phyloP scores from a whole-genome alignment of 1,284 basidiomycete genomes.

The Irpex rosettiformis region DNA sequence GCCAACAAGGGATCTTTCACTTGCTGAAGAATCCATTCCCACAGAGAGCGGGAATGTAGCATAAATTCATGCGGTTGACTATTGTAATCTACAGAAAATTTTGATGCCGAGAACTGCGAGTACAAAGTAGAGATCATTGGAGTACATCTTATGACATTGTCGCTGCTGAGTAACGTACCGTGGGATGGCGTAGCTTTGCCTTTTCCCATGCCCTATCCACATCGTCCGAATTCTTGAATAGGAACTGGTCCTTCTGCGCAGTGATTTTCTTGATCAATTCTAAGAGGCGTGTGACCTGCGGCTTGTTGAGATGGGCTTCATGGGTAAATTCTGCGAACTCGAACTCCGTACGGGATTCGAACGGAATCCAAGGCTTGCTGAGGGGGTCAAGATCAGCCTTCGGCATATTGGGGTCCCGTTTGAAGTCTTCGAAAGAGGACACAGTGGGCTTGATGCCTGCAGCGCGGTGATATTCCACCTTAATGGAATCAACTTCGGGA shows the following conservation, averaged over 20 bases:
- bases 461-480: background rate
- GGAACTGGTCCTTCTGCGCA: background rate
- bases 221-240: background rate
- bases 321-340: conserved; percentile 6
- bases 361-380: conserved; percentile 3
- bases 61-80: conserved; percentile 22
- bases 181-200: conserved; percentile 3
- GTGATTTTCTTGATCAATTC: background rate
- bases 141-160: background rate
- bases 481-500: background rate
- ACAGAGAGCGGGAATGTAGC: conserved; percentile 18
- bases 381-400: background rate
- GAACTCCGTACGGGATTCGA: background rate
- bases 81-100: conserved; percentile 25
- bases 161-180: background rate
- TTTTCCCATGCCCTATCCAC: conserved; percentile 1
- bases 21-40: conserved; percentile 25
- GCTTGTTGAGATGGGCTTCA: background rate
- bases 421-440: background rate
- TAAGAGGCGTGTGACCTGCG: conserved; percentile 1
- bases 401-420: background rate
- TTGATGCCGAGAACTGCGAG: conserved; percentile 15
- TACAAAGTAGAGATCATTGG: background rate
- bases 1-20: conserved; percentile 21
- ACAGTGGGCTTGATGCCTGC: background rate